These are phyloP conservation scores for Gnaphalium uliginosum DNA, from an alignment of 129 eudicot genomes.

Conservation along the genomic window DNA sequence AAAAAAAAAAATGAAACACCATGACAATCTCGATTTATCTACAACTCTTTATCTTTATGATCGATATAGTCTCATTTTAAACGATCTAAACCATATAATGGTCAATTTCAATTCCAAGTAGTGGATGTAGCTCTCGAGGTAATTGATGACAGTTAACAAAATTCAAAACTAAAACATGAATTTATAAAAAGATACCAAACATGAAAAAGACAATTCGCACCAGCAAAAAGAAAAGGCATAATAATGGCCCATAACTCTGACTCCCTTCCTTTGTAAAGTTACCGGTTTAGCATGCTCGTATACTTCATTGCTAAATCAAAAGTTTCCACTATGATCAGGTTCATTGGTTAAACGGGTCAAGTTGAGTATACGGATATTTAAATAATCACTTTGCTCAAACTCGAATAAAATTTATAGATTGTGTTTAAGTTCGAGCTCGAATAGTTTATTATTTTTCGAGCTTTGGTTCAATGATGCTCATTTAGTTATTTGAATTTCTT, in stretches of 20 bases:
- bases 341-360: no score
- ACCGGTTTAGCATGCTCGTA: neutral
- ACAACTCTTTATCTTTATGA: no score
- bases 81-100: neutral
- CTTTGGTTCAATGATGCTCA: no score
- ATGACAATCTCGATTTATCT: no score
- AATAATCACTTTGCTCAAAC: neutral
- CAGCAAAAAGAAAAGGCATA: constrained; percentile 19
- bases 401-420: no score
- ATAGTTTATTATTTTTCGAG: no score
- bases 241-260: constrained; percentile 19
- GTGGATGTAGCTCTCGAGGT: neutral
- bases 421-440: neutral
- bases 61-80: neutral
- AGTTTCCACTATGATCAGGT: no score
- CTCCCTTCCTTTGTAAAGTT: neutral
- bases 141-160: neutral
- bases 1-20: no score
- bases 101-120: neutral
- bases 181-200: neutral
- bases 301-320: neutral
- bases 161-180: neutral
- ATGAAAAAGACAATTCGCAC: neutral
- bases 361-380: no score
- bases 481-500: no score